Conservation (phyloP, 768 basidiomycete species). For the Suillus decipiens region DNA sequence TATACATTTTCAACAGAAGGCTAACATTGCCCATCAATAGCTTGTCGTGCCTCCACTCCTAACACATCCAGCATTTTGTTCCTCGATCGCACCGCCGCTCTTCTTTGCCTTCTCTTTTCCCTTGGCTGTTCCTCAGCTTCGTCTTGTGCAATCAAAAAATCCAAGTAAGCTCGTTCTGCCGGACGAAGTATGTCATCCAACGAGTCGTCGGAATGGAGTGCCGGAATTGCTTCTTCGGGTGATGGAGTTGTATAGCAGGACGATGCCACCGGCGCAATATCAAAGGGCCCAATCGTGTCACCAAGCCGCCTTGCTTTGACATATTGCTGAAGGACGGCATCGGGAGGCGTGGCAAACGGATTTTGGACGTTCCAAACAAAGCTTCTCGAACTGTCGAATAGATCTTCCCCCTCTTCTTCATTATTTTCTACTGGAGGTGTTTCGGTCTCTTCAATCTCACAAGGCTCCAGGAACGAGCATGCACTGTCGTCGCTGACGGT, state of each 20-base stretch:
- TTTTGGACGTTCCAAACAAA: constrained; percentile 21
- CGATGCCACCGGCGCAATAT: background rate
- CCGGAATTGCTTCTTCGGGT: too few relatives aligned
- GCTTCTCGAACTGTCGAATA: background rate
- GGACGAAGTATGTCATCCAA: background rate
- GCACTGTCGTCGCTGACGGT: constrained; percentile 3
- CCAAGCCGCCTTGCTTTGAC: background rate
- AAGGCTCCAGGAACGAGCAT: constrained; percentile 7
- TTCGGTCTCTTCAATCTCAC: constrained; percentile 4
- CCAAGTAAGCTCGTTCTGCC: constrained; percentile 7
- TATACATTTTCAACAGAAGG: background rate
- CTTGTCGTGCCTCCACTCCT: constrained; percentile 12
- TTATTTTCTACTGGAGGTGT: constrained; percentile 2
- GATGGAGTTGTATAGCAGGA: background rate
- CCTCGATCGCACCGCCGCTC: constrained; percentile 10
- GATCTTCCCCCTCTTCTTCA: background rate
- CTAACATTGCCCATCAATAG: constrained; percentile 7
- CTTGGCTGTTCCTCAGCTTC: constrained; percentile 9
- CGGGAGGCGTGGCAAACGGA: constrained; percentile 17
- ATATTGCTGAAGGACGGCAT: constrained; percentile 4
- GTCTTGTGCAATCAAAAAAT: constrained; percentile 5
- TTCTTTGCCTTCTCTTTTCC: constrained; percentile 9
- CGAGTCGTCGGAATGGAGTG: background rate
- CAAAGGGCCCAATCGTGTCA: constrained; percentile 10
- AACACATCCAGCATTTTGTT: constrained; percentile 15